Conservation (phyloP, 176 grass and related monocot genomes). For the Oryza nivara region DNA sequence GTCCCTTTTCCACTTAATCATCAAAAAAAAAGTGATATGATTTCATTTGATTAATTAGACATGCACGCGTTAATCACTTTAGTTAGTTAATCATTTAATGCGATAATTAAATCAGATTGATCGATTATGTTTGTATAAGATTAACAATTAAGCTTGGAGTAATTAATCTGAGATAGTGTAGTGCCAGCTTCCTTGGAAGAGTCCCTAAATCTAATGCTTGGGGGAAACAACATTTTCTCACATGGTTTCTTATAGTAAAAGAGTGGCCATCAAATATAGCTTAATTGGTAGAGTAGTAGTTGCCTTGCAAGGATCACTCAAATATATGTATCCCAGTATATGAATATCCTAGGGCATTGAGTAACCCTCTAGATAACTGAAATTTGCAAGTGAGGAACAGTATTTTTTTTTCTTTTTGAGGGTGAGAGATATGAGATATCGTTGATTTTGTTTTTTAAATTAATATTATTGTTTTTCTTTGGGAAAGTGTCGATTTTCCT, state of each 20-base stretch:
- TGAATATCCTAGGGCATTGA: constrained; percentile 12
- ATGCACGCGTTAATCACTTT: not conserved
- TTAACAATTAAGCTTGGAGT: not conserved
- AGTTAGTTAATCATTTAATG: not conserved
- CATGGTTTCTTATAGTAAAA: constrained; percentile 52
- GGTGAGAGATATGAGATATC: not conserved
- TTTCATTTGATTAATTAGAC: not conserved
- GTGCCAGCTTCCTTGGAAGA: constrained; percentile 37
- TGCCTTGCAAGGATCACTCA: constrained; percentile 53
- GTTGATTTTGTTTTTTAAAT: not conserved
- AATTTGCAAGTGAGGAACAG: not conserved
- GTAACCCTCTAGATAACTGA: constrained; percentile 2
- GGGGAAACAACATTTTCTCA: constrained; percentile 1
- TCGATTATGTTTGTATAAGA: not conserved
- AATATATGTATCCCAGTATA: not conserved
- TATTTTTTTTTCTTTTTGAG: not conserved
- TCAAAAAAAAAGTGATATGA: not conserved
- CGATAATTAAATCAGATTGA: not conserved
- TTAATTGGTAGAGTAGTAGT: constrained; percentile 8
- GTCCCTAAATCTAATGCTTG: constrained; percentile 30
- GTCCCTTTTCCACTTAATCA: not conserved
- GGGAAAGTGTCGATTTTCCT: not conserved
- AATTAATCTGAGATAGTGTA: not conserved
- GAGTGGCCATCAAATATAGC: constrained; percentile 31
- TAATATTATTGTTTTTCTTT: not conserved